Conservation (phyloP, 2,329 filamentous ascomycete genomes). For the Cladosporium phlei region DNA sequence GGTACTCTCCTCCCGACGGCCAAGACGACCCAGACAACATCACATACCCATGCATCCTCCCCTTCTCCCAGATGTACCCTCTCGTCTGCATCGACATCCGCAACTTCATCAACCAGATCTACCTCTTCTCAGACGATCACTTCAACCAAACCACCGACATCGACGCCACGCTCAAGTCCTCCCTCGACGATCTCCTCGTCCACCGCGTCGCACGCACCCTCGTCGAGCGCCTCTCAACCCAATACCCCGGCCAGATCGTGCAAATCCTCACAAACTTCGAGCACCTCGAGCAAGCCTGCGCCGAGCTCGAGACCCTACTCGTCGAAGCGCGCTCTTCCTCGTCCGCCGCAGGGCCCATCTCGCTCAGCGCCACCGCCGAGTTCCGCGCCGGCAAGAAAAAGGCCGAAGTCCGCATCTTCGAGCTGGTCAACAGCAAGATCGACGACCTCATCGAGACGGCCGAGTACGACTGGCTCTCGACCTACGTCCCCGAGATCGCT, state of each 20-base stretch:
- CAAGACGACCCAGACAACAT: constrained; percentile 67
- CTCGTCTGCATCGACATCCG: constrained; percentile 97
- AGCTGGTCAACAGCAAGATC: constrained; percentile 97
- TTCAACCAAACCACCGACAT: constrained; percentile 87
- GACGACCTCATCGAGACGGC: constrained; percentile 95
- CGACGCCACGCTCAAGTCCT: constrained; percentile 81
- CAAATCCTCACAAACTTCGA: constrained; percentile 97
- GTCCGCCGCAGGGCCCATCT: constrained; percentile 73
- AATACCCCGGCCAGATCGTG: constrained; percentile 95
- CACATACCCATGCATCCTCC: constrained; percentile 83
- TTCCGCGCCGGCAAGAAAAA: constrained; percentile 91
- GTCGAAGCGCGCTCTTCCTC: constrained; percentile 78
- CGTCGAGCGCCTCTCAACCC: constrained; percentile 80
- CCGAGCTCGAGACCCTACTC: constrained; percentile 80
- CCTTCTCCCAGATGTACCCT: constrained; percentile 98
- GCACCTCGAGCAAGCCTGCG: constrained; percentile 90
- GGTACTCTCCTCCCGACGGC: constrained; percentile 67
- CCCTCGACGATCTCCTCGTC: constrained; percentile 89
- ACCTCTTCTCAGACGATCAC: constrained; percentile 94
- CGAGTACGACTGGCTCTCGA: constrained; percentile 84
- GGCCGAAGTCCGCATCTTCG: constrained; percentile 95
- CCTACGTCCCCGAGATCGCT: constrained; percentile 62
- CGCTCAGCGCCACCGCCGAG: constrained; percentile 74
- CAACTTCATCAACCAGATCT: constrained; percentile 97
- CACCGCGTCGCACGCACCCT: constrained; percentile 87